Evolutionary conservation across 352 stramenopile genomes (phyloP).

Genomic region (Globisporangium solare): DNA sequence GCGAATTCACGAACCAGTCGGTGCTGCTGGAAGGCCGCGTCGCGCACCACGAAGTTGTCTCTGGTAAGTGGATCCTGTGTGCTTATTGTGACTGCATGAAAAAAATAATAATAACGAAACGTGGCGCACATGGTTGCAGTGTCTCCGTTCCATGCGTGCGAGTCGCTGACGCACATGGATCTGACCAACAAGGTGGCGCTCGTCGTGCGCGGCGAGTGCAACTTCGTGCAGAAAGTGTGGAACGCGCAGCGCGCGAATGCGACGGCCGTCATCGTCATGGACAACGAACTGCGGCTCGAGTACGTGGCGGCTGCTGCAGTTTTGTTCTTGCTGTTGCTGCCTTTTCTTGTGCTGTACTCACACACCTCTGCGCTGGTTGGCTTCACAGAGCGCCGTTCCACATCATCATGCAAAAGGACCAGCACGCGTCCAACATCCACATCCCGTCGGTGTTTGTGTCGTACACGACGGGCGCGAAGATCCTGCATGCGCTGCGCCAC

Average conservation of each 20-base stretch:
- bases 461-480: constrained; percentile 54
- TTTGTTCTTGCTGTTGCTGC: background rate
- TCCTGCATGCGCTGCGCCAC: constrained; percentile 32
- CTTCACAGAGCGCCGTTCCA: constrained; percentile 51
- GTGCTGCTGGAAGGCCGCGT: constrained; percentile 31
- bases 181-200: constrained; percentile 65
- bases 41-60: constrained; percentile 32
- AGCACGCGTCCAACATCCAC: constrained; percentile 50
- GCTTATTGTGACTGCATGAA: background rate
- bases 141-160: constrained; percentile 57
- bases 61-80: constrained; percentile 17
- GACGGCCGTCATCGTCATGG: constrained; percentile 70
- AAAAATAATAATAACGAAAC: constrained; percentile 1
- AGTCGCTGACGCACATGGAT: constrained; percentile 35
- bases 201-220: constrained; percentile 68
- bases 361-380: constrained; percentile 2
- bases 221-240: constrained; percentile 48
- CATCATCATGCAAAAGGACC: constrained; percentile 85
- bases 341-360: constrained; percentile 1
- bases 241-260: constrained; percentile 60
- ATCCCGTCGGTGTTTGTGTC: constrained; percentile 77
- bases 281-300: constrained; percentile 51
- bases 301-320: constrained; percentile 16
- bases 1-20: constrained; percentile 68
- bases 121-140: constrained; percentile 15